Evolutionary conservation across 306 rosid genomes (phyloP).

Genomic region (Prunus kanzakura): DNA sequence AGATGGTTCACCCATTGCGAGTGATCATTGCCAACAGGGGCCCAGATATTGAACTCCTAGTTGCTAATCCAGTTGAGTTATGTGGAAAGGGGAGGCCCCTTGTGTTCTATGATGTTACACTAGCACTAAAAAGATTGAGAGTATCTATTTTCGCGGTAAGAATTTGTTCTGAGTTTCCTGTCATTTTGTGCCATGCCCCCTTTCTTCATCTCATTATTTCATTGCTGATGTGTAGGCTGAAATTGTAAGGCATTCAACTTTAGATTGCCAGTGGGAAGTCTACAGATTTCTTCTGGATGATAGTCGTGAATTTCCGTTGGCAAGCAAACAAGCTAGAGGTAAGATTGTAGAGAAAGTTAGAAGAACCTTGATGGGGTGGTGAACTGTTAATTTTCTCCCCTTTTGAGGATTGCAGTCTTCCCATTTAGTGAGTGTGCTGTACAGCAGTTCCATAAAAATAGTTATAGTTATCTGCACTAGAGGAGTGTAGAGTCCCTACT

Average conservation of each 20-base stretch:
- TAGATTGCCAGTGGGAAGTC: constrained; percentile 81
- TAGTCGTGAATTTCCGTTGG: constrained; percentile 53
- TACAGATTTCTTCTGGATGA: constrained; percentile 82
- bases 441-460: neutral
- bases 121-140: constrained; percentile 60
- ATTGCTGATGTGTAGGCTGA: constrained; percentile 53
- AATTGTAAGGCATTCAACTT: constrained; percentile 69
- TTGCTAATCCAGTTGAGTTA: constrained; percentile 83
- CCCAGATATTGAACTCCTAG: constrained; percentile 78
- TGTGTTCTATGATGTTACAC: constrained; percentile 77
- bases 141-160: constrained; percentile 67
- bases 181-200: neutral
- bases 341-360: constrained; percentile 73
- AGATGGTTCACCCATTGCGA: constrained; percentile 70
- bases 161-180: constrained; percentile 5
- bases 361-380: constrained; percentile 85
- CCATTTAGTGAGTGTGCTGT: neutral
- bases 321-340: constrained; percentile 52
- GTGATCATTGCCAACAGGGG: constrained; percentile 70
- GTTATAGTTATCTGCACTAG: neutral
- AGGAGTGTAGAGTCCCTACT: neutral
- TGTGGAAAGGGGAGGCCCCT: constrained; percentile 87
- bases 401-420: constrained; percentile 6
- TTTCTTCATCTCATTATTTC: constrained; percentile 6
- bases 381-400: constrained; percentile 20